These are phyloP conservation scores for Triticum monococcum DNA, from an alignment of 176 grass and related monocot genomes.

Conservation along the genomic window DNA sequence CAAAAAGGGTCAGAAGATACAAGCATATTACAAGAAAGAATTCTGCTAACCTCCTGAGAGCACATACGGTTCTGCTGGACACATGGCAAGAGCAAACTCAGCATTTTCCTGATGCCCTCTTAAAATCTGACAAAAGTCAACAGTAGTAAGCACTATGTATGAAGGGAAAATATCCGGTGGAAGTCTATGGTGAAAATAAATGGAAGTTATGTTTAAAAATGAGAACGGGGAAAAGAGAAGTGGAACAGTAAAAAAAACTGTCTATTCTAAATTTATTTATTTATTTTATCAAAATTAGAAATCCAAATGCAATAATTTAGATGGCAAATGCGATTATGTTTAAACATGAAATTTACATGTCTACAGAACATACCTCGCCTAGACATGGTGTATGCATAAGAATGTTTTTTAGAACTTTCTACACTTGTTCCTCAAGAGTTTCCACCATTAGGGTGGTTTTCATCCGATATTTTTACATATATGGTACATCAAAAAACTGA, in stretches of 20 bases:
- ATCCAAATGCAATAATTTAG: not conserved
- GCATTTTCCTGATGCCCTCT: slow-evolving; percentile 92
- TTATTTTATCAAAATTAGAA: not conserved
- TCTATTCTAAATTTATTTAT: not conserved
- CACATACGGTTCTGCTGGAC: slow-evolving; percentile 83
- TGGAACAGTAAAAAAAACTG: not conserved
- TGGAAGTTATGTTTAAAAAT: not conserved
- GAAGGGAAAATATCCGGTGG: not conserved
- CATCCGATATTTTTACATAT: not conserved
- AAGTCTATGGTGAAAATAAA: not conserved
- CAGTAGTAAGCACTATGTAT: slow-evolving; percentile 17
- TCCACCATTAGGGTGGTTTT: not conserved
- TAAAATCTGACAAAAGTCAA: slow-evolving; percentile 64
- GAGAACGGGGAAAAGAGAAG: not conserved
- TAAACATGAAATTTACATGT: not conserved
- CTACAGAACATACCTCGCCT: not conserved
- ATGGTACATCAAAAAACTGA: not conserved
- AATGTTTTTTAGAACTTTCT: not conserved
- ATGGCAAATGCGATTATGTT: not conserved
- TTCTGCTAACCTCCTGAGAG: slow-evolving; percentile 77
- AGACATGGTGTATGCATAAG: not conserved
- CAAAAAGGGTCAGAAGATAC: not conserved
- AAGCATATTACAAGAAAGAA: slow-evolving; percentile 2
- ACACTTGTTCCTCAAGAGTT: not conserved
- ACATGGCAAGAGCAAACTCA: slow-evolving; percentile 93